These are phyloP conservation scores for Pseudocercospora pini-densiflorae DNA, from an alignment of 2,329 filamentous ascomycete genomes.

Conservation along the genomic window DNA sequence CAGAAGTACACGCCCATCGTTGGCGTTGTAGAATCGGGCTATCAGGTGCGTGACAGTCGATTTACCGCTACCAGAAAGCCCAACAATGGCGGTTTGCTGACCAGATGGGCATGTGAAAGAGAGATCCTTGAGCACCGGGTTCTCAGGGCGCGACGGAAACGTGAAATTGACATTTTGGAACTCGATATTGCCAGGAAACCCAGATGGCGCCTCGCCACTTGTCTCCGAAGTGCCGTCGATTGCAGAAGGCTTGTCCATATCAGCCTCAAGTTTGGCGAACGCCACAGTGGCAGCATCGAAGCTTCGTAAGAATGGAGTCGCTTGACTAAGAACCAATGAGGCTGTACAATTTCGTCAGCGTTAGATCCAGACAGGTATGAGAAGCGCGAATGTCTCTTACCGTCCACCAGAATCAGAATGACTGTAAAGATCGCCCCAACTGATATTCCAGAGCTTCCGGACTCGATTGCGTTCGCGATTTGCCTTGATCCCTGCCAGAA, in stretches of 20 bases:
- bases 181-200: slow-evolving; percentile 32
- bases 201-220: slow-evolving; percentile 9
- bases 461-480: slow-evolving; percentile 51
- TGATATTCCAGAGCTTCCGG: slow-evolving; percentile 5
- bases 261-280: slow-evolving; percentile 62
- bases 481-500: slow-evolving; percentile 69
- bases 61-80: slow-evolving; percentile 49
- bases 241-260: slow-evolving; percentile 56
- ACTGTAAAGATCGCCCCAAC: slow-evolving; percentile 59
- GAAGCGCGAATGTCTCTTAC: not conserved
- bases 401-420: slow-evolving; percentile 60
- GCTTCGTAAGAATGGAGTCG: slow-evolving; percentile 55
- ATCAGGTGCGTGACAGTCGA: slow-evolving; percentile 47
- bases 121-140: slow-evolving; percentile 44
- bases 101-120: slow-evolving; percentile 43
- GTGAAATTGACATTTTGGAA: slow-evolving; percentile 47
- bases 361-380: not conserved
- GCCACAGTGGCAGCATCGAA: slow-evolving; percentile 57
- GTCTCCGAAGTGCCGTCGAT: slow-evolving; percentile 44
- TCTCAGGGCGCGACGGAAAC: slow-evolving; percentile 48
- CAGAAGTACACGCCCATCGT: slow-evolving; percentile 39
- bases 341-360: slow-evolving; percentile 24
- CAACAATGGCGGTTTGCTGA: slow-evolving; percentile 49
- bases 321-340: slow-evolving; percentile 51
- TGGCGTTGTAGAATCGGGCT: slow-evolving; percentile 44